Evolutionary conservation across 1,284 basidiomycete species (phyloP).

Genomic region (Tilletia indica): DNA sequence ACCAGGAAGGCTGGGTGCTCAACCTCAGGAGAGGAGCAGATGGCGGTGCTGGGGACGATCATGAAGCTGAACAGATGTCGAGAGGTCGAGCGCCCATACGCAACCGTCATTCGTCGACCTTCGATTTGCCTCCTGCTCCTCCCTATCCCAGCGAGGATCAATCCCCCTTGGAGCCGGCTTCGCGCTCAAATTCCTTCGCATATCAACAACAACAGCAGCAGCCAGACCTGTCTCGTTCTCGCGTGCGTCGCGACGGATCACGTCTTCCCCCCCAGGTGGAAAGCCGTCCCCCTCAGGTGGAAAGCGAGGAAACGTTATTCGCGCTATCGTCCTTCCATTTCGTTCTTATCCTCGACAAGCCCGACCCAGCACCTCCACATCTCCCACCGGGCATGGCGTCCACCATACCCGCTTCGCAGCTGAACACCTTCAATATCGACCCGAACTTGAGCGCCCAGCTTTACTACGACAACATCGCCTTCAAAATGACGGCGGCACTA

Average conservation of each 20-base stretch:
- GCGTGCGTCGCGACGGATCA: neutral
- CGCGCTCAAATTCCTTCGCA: conserved; percentile 6
- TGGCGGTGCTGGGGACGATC: too few relatives aligned
- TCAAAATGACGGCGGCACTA: conserved; percentile 54
- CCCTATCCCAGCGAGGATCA: neutral
- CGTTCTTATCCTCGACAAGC: conserved; percentile 50
- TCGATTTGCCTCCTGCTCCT: neutral
- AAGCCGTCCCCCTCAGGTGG: neutral
- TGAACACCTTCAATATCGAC: conserved; percentile 35
- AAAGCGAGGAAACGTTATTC: too few relatives aligned
- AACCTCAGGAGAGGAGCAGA: too few relatives aligned
- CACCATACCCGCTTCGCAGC: conserved; percentile 11
- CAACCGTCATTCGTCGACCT: neutral
- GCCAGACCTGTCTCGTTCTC: neutral
- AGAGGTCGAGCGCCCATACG: neutral
- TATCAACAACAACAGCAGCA: neutral
- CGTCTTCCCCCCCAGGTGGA: neutral
- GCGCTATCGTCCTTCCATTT: conserved; percentile 46
- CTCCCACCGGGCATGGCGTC: conserved; percentile 3
- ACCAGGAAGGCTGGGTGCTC: conserved; percentile 24
- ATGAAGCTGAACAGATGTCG: neutral
- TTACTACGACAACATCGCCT: conserved; percentile 52
- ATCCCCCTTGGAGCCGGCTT: conserved; percentile 6
- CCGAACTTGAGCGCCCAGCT: conserved; percentile 41
- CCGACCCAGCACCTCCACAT: conserved; percentile 37